Conservation (phyloP, 2,329 filamentous ascomycete species). For the Teratosphaeria viscida region DNA sequence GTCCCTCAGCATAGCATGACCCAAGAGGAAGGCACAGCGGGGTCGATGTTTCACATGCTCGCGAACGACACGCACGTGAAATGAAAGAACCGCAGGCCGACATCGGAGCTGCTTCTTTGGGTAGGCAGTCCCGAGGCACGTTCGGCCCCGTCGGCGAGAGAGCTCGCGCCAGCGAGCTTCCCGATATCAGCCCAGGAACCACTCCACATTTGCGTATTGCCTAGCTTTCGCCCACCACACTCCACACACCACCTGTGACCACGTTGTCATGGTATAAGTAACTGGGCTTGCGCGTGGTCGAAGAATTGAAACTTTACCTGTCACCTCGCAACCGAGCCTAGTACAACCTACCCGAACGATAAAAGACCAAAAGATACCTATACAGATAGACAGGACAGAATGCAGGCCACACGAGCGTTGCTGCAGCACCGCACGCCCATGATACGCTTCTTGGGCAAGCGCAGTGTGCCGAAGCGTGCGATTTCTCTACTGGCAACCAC, state of each 20-base stretch:
- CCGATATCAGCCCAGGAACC: neutral
- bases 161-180: neutral
- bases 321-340: neutral
- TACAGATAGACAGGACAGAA: slow-evolving; percentile 9
- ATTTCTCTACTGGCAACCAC: neutral
- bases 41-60: neutral
- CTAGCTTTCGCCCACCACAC: too few species aligned
- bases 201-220: too few species aligned
- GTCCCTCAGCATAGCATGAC: neutral
- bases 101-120: neutral
- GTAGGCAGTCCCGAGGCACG: neutral
- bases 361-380: neutral
- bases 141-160: neutral
- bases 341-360: neutral
- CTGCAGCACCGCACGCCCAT: slow-evolving; percentile 39
- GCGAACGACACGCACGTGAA: neutral
- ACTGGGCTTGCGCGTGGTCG: neutral
- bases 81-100: neutral
- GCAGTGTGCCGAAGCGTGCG: slow-evolving; percentile 34
- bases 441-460: slow-evolving; percentile 43
- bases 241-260: neutral
- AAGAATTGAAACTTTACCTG: neutral
- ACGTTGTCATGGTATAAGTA: neutral
- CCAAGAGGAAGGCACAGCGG: neutral
- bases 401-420: slow-evolving; percentile 38